Conservation (phyloP, 495 filamentous ascomycete species). For the Penicillium simplicissimum region DNA sequence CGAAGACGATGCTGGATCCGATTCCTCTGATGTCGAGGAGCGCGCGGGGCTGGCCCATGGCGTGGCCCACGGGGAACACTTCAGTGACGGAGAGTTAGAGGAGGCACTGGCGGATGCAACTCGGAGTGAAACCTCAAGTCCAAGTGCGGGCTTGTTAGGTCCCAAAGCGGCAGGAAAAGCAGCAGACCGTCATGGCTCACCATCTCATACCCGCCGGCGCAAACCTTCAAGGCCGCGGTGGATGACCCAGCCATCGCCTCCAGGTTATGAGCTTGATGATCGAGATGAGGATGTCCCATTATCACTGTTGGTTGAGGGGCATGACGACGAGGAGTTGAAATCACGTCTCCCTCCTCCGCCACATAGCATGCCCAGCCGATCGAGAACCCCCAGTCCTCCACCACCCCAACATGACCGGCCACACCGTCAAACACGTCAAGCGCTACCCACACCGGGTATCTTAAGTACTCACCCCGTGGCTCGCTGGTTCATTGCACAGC, state of each 20-base stretch:
- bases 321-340: constrained; percentile 39
- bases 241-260: constrained; percentile 30
- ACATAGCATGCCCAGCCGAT: constrained; percentile 31
- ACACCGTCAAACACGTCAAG: constrained; percentile 67
- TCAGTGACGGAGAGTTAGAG: constrained; percentile 71
- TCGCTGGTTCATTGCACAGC: constrained; percentile 37
- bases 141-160: constrained; percentile 49
- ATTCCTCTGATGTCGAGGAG: constrained; percentile 64
- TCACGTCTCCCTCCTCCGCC: constrained; percentile 39
- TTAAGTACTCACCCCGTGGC: constrained; percentile 25
- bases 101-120: constrained; percentile 63
- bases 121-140: constrained; percentile 60
- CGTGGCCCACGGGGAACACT: constrained; percentile 64
- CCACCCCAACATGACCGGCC: constrained; percentile 54
- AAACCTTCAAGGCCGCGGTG: constrained; percentile 38
- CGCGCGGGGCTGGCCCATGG: constrained; percentile 66
- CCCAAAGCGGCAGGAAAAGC: constrained; percentile 20
- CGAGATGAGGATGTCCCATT: constrained; percentile 89
- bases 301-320: constrained; percentile 78
- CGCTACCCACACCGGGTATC: constrained; percentile 54
- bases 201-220: constrained; percentile 28
- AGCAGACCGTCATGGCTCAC: constrained; percentile 15
- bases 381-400: constrained; percentile 34
- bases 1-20: constrained; percentile 59
- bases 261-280: constrained; percentile 61